Base-by-base conservation (phyloP, 495 filamentous ascomycete genomes). In the Penicillium simplicissimum region DNA sequence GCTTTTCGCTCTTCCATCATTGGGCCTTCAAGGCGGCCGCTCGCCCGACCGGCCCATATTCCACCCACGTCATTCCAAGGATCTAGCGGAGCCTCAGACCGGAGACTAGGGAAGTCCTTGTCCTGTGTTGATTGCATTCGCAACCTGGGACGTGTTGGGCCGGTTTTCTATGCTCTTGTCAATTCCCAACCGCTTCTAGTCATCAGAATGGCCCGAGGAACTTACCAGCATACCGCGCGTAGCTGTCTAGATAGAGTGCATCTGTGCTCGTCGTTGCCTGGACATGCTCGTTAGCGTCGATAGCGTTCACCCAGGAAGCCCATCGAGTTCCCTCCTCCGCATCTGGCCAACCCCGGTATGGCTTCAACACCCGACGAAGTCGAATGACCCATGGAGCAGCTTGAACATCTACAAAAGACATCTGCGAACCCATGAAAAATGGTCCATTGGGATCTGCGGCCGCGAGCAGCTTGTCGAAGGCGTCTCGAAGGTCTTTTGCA, bases 331-430 rank as follows among this genome's bases (percentile, higher is more conserved):
- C 88, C 14, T 81, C 78, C 59, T 87, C 82, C 9, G 91, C 85
- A 49, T 90, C 87, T 28, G 86, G 85, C 91, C 91, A 96, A 34
- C 85, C 87, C 23, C 90, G 84, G 67, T 93, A 93, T n/a, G 87
- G 88, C 54, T 87, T 86, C 55, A 96, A 78, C 28, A 96, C 90
- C 17, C 87, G 81, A 13, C 81, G 79, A 55, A 96, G 74, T 1
- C 94, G 87, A 35, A 97, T 67, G 52, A 95, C 83, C 85, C 94
- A 98, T 8, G 94, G 94, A 8, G 93, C 93, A 51, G 94, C 84
- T 65, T 95, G 90, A 23, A 96, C 81, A 66, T 98, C 94, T 4
- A 96, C 92, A 61, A 91, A 90, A 35, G 86, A 88, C 28, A 95
- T 75, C 14, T 84, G 73, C 14, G 78, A 75, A 9, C 92, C 92